Evolutionary conservation across 2,329 filamentous ascomycete genomes (phyloP).

Genomic region (Exophiala calicioides): DNA sequence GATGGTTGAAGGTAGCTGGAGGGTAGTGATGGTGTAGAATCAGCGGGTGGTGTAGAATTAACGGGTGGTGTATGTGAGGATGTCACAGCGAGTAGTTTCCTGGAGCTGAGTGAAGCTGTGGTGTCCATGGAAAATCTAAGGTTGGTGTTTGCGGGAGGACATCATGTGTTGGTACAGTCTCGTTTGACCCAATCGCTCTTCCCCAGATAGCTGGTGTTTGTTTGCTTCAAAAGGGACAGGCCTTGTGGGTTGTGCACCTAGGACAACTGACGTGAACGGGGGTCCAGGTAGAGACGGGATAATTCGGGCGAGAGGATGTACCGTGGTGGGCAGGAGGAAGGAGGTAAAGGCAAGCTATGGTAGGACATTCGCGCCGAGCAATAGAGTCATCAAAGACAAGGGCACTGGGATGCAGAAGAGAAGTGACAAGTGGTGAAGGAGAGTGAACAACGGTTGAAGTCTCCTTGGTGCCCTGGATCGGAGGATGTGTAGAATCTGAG

Average conservation of each 20-base stretch:
- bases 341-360: neutral
- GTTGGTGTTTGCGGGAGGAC: conserved; percentile 14
- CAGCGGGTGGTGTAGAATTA: neutral
- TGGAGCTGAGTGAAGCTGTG: conserved; percentile 13
- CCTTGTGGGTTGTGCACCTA: conserved; percentile 1
- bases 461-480: neutral
- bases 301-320: conserved; percentile 21
- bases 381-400: neutral
- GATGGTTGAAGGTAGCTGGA: neutral
- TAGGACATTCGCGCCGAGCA: neutral
- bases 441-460: neutral
- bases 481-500: conserved; percentile 1
- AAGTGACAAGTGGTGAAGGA: neutral
- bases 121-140: conserved; percentile 29
- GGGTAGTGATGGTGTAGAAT: neutral
- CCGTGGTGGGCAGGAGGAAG: neutral
- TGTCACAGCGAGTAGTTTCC: conserved; percentile 17
- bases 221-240: conserved; percentile 2
- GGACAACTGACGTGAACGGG: conserved; percentile 6
- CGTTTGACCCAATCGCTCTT: too few relatives aligned
- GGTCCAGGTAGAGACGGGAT: conserved; percentile 14
- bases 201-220: too few relatives aligned
- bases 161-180: conserved; percentile 16
- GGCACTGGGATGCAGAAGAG: neutral
- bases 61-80: conserved; percentile 9